Percentiles rank a stretch among this genome's conserved stretches.
These are phyloP conservation scores for sunflower (Helianthus annuus) DNA, from an alignment of 129 eudicot genomes.

Conservation along the genomic window HanXRQr2.0-SUNRISE NC_035437.2:116810954-116811453, in stretches of 20 bases:
- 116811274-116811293: slow-evolving; percentile 95
- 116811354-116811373: neutral
- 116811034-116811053: neutral
- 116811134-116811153: slow-evolving; percentile 93
- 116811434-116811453: slow-evolving; percentile 94
- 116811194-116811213: slow-evolving; percentile 7
- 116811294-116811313: slow-evolving; percentile 98
- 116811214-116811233: neutral
- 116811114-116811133: slow-evolving; percentile 97
- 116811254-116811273: slow-evolving; percentile 81
- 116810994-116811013: slow-evolving; percentile 13
- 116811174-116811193: slow-evolving; percentile 16
- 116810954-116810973: slow-evolving; percentile 82
- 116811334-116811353: slow-evolving; percentile 6
- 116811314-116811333: slow-evolving; percentile 90
- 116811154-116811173: slow-evolving; percentile 20
- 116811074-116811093: slow-evolving; percentile 55
- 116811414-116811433: slow-evolving; percentile 81
- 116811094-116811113: slow-evolving; percentile 74
- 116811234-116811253: slow-evolving; percentile 8
- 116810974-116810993: slow-evolving; percentile 78
- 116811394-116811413: neutral
- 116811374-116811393: neutral
- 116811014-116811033: slow-evolving; percentile 11
- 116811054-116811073: slow-evolving; percentile 5